Evolutionary conservation across 495 filamentous ascomycete species (phyloP).

Genomic region (Articulospora tetracladia): DNA sequence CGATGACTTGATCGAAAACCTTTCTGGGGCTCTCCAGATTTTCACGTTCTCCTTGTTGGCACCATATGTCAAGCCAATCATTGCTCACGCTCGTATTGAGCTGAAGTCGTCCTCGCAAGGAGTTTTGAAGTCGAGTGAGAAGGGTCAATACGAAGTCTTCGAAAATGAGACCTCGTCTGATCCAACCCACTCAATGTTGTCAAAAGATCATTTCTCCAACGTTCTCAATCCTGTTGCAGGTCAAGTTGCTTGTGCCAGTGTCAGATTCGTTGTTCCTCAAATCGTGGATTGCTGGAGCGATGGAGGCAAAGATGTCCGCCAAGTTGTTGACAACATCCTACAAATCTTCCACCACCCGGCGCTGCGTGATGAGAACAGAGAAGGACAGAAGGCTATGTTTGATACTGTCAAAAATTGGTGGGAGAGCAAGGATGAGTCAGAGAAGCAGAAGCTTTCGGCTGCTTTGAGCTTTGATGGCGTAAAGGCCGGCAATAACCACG

Average conservation of each 20-base stretch:
- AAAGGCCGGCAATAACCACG: not conserved
- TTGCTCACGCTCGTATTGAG: constrained; percentile 77
- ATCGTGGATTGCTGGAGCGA: constrained; percentile 83
- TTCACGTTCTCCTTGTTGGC: constrained; percentile 85
- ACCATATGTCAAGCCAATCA: constrained; percentile 78
- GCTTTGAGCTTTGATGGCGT: constrained; percentile 76
- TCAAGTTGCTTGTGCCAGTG: constrained; percentile 65
- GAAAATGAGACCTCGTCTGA: constrained; percentile 65
- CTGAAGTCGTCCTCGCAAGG: constrained; percentile 77
- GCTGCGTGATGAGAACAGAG: constrained; percentile 54
- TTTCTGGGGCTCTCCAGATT: constrained; percentile 70
- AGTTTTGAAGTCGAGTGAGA: constrained; percentile 72
- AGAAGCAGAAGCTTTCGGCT: constrained; percentile 57
- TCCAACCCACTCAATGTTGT: constrained; percentile 89
- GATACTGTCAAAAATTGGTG: constrained; percentile 75
- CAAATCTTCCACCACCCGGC: constrained; percentile 87
- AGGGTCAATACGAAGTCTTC: constrained; percentile 80
- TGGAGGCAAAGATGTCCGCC: constrained; percentile 58
- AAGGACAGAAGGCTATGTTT: constrained; percentile 77
- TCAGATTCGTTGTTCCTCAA: constrained; percentile 80
- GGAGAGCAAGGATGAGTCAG: constrained; percentile 53
- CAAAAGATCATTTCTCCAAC: constrained; percentile 92
- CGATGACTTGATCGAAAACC: constrained; percentile 41
- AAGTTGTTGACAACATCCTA: constrained; percentile 65
- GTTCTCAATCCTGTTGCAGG: constrained; percentile 81